Percentiles rank a stretch among this genome's conserved stretches.
phyloP scores from a whole-genome alignment of 305 asterid species.

The Salvia sclarea region DNA sequence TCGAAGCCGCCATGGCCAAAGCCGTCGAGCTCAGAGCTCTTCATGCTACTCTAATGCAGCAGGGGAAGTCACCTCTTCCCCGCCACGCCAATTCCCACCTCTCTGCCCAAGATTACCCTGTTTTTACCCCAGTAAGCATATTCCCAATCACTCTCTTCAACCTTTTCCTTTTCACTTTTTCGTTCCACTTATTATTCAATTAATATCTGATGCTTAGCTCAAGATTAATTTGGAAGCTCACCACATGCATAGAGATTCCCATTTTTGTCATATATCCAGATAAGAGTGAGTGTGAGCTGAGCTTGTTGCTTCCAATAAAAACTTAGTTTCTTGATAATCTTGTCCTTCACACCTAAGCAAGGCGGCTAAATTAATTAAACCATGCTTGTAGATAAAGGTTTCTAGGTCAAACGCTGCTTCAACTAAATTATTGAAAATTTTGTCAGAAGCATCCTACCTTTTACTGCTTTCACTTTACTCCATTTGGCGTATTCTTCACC shows the following conservation, averaged over 20 bases:
- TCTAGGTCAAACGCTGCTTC: not conserved
- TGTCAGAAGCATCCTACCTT: conserved; percentile 11
- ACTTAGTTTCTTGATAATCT: not conserved
- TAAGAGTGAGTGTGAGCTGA: too few species aligned
- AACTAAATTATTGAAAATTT: not conserved
- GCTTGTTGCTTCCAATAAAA: not conserved
- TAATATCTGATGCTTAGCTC: not conserved
- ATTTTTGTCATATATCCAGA: not conserved
- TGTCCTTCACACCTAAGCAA: not conserved
- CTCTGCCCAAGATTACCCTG: conserved; percentile 92
- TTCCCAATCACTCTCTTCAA: not conserved
- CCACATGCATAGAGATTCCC: not conserved
- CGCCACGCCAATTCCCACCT: conserved; percentile 49
- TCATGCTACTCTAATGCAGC: conserved; percentile 77
- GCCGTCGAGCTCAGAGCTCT: conserved; percentile 93
- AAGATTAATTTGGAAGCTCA: not conserved
- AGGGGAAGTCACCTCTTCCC: conserved; percentile 65
- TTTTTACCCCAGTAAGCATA: conserved; percentile 85
- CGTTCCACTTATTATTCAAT: too few species aligned
- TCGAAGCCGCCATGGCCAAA: conserved; percentile 82
- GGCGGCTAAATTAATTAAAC: conserved; percentile 3
- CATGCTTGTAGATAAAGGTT: conserved; percentile 26
- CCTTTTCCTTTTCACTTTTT: not conserved
- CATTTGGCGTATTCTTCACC: not conserved
- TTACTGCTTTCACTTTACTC: not conserved